Conservation (phyloP, 2,329 filamentous ascomycete genomes). For the Microsporum ferrugineum region DNA sequence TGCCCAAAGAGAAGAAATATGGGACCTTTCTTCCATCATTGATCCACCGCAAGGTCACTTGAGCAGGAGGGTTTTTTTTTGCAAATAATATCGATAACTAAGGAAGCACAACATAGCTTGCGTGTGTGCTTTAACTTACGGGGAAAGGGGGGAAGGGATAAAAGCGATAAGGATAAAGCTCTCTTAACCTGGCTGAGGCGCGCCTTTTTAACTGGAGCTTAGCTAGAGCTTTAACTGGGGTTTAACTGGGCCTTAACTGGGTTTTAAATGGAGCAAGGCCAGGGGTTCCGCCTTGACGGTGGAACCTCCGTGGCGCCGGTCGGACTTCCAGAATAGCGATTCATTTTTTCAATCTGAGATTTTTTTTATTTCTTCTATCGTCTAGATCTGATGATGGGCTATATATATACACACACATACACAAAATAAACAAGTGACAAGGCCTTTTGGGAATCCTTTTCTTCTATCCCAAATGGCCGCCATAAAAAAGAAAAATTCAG, state of each 20-base stretch:
- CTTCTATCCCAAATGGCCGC: not conserved
- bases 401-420: not conserved
- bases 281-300: not conserved
- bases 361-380: not conserved
- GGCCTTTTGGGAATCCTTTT: not conserved
- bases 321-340: not conserved
- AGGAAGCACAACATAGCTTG: not conserved
- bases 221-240: not conserved
- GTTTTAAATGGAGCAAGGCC: not conserved
- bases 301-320: not conserved
- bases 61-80: not conserved
- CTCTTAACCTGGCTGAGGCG: not conserved
- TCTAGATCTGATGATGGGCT: not conserved
- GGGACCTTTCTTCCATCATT: not conserved
- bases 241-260: not conserved
- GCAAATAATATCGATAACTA: not conserved
- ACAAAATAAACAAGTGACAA: not conserved
- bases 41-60: conserved; percentile 2
- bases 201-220: conserved; percentile 2
- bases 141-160: not conserved
- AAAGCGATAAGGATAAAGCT: not conserved
- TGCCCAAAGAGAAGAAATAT: not conserved
- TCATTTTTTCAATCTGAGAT: not conserved
- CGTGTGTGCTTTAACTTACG: not conserved
- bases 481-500: not conserved